Evolutionary conservation across 345 rosid species (phyloP), one percentile per base, ranked within the genome.

Genomic region (Aquilaria yunnanensis): DNA sequence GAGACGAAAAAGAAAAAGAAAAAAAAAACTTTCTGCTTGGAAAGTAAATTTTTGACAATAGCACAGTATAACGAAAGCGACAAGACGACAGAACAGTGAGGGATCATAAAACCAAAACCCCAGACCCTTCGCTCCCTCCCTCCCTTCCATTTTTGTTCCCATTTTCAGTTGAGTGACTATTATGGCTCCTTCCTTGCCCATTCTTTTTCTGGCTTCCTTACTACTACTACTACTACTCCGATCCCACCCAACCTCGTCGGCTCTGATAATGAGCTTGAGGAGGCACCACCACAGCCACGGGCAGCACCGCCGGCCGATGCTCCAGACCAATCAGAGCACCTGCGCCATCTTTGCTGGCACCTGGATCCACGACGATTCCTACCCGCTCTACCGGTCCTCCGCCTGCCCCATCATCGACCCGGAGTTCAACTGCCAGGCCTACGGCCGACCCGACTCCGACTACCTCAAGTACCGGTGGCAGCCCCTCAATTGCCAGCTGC

Each of bases 381-480:
- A 87, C 70, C 98, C 98, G 0, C 62, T 83, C 63, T 93, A 93
- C 80, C 58, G 76, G 14, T 75, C 77, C 66, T 78, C 79, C 14
- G 31, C 11, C 30, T 81, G 84, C 67, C 86, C 91, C 32, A 43
- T 79, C 74, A 85, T 94, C 51, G 96, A 86, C 55, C 83, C 88
- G 1, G 82, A 85, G 65, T 94, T 82, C 62, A 86, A 94, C 66
- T 94, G 99, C 61, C 88, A 83, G 60, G 76, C 79, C 75, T 74
- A 80, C 61, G 99, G 99, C 14, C 82, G 99, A 43, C 97, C 97
- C 2, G 99, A 94, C 71, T 77, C 95, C 14, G 83, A 78, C 7
- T 94, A 90, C 66, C 96, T 86, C 75, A 83, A 80, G 68, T 94
- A 88, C 58, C 80, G 93, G 66, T 94, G 99, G 99, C 72, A 82